Base-by-base conservation (phyloP, 768 basidiomycete species). In the Rhodotorula babjevae region DNA sequence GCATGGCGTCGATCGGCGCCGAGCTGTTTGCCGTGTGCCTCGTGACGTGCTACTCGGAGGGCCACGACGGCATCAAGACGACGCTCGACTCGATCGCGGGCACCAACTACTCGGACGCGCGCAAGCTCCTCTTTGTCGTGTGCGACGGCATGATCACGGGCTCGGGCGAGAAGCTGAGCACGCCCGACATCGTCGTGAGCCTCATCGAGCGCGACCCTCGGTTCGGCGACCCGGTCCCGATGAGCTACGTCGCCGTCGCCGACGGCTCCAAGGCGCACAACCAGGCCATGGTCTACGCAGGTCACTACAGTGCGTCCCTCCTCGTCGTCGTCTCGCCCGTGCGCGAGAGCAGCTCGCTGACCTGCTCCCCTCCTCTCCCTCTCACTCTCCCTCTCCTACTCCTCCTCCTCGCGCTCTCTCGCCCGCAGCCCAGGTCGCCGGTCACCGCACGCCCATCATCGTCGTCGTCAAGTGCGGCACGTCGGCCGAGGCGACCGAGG, bases 71-170 rank as follows among this genome's bases (percentile, higher is more conserved):
- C 1, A 83, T 99, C 77, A 85, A 91, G 69, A 89, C 89, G 4
- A 99, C 96, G 0, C 85, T 97, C 65, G 96, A 98, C 81, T 91
- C 93, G 7, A 92, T 99, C 69, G 94, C 95, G 1, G 82, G 82
- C 52, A 97, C 96, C 8, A 88, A 85, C 8, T 99, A 98, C 81
- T 92, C 92, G 10, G 96, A 98, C 82, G 84, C 87, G 55, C 85
- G 96, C 69, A 99, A 99, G 80, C 84, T 99, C 31, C 81, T 99
- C 61, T 94, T 97, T 80, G 84, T 99, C 68, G 90, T 99, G 19
- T 93, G 93, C 60, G 96, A 99, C 80, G 96, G 96, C 2, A 96
- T 99, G 92, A 93, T 99, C 75, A 98, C 95, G 1, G 96, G 96
- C 47, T 90, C 89, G 9, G 96, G 96, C 49, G 96, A 98, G 84